Evolutionary conservation across 2,329 filamentous ascomycete genomes (phyloP).

Genomic region (Trichoderma lentiforme): DNA sequence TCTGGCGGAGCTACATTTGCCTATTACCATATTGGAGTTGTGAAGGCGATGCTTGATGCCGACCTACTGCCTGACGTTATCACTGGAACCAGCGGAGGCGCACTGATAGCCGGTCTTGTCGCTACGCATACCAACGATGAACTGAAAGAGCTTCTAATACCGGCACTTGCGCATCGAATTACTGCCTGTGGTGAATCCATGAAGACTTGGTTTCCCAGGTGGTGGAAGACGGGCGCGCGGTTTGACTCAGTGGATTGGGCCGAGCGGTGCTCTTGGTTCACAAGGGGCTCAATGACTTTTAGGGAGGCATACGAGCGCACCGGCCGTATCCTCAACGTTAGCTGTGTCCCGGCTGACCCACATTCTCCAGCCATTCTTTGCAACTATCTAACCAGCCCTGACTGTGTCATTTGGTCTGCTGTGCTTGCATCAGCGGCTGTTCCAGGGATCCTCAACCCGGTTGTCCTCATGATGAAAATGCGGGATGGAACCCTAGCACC

Average conservation of each 20-base stretch:
- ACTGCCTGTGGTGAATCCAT: conserved; percentile 79
- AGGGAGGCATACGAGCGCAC: conserved; percentile 91
- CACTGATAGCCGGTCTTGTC: conserved; percentile 80
- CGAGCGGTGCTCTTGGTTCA: conserved; percentile 81
- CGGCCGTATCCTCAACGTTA: conserved; percentile 90
- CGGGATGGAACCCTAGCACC: conserved; percentile 73
- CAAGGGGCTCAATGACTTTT: conserved; percentile 87
- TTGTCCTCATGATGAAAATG: conserved; percentile 88
- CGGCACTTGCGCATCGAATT: conserved; percentile 80
- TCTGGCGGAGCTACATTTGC: conserved; percentile 93
- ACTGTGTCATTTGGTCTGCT: conserved; percentile 98
- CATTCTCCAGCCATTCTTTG: conserved; percentile 88
- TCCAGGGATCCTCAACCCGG: conserved; percentile 90
- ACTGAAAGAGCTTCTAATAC: conserved; percentile 77
- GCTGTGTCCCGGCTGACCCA: conserved; percentile 91
- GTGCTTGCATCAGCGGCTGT: conserved; percentile 93
- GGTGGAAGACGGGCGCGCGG: conserved; percentile 88
- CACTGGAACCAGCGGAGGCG: conserved; percentile 92
- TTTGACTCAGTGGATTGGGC: conserved; percentile 97
- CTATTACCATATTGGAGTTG: conserved; percentile 93
- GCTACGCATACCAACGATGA: conserved; percentile 91
- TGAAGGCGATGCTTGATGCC: conserved; percentile 84
- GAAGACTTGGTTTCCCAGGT: conserved; percentile 72
- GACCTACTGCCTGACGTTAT: conserved; percentile 87
- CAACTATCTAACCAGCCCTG: conserved; percentile 91